Percentiles rank a stretch among this genome's conserved stretches.
phyloP scores from a whole-genome alignment of 805 yeast species.

The Candida coleopterorum region DNA sequence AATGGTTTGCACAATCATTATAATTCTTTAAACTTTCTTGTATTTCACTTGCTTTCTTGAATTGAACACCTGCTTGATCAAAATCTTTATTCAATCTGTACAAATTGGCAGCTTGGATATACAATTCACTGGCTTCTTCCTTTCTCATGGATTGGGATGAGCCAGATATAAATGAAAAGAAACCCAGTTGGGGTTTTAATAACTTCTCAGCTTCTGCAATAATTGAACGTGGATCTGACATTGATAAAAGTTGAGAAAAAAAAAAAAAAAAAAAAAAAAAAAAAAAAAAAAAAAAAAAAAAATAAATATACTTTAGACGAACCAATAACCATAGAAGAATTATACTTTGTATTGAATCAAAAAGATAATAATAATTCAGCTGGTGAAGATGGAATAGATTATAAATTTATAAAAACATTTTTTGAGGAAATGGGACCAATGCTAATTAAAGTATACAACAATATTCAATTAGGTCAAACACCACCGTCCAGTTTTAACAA shows the following conservation, averaged over 20 bases:
- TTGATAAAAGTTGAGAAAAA: conserved; percentile 8
- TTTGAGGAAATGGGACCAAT: too few relatives aligned
- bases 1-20: conserved; percentile 88
- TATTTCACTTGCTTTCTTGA: conserved; percentile 78
- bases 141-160: conserved; percentile 55
- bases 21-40: conserved; percentile 70
- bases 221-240: conserved; percentile 44
- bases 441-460: too few relatives aligned
- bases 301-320: too few relatives aligned
- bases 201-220: conserved; percentile 41
- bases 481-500: too few relatives aligned
- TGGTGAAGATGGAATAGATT: too few relatives aligned
- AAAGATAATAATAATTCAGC: too few relatives aligned
- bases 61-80: conserved; percentile 73
- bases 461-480: too few relatives aligned
- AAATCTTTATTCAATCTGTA: conserved; percentile 74
- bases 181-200: conserved; percentile 60
- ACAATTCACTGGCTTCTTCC: conserved; percentile 92
- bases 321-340: conserved; percentile 13
- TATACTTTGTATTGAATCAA: too few relatives aligned
- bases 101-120: conserved; percentile 88
- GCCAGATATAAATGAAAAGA: conserved; percentile 61
- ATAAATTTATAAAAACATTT: too few relatives aligned
- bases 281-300: too few relatives aligned
- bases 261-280: neutral